A percentile compares a stretch with the other conserved stretches of the same genome.
Evolutionary conservation across 2,329 filamentous ascomycete species (phyloP).

Genomic region (Talaromyces sp.): DNA sequence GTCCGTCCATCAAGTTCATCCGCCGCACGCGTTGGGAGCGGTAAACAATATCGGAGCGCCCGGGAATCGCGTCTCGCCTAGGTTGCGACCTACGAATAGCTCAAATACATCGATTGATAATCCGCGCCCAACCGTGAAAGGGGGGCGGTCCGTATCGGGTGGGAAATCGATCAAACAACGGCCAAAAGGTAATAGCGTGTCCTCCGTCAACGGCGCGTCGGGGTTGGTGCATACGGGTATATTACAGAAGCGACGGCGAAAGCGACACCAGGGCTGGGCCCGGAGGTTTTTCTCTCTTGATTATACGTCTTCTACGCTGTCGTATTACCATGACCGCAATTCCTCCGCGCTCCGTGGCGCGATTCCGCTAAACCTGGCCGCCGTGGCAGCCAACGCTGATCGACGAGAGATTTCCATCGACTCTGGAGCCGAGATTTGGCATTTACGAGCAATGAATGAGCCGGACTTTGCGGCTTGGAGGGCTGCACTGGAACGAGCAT

Average conservation of each 20-base stretch:
- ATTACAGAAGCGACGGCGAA: conserved; percentile 84
- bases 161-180: conserved; percentile 27
- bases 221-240: conserved; percentile 75
- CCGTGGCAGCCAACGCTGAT: conserved; percentile 83
- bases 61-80: conserved; percentile 28
- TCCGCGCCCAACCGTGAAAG: conserved; percentile 32
- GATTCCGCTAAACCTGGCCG: conserved; percentile 86
- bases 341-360: conserved; percentile 89
- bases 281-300: conserved; percentile 94
- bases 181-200: conserved; percentile 26
- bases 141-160: conserved; percentile 23
- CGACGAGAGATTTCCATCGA: conserved; percentile 93
- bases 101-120: conserved; percentile 52
- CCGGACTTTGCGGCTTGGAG: conserved; percentile 90
- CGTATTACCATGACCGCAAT: conserved; percentile 93
- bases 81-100: conserved; percentile 38
- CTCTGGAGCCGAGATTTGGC: conserved; percentile 96
- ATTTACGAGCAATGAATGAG: conserved; percentile 76
- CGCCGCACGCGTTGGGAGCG: conserved; percentile 53
- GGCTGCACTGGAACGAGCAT: conserved; percentile 77
- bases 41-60: conserved; percentile 29
- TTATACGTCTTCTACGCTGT: conserved; percentile 88
- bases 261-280: conserved; percentile 91
- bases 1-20: conserved; percentile 49
- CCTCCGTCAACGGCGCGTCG: conserved; percentile 28